These are phyloP conservation scores for Mitragyna speciosa DNA, from an alignment of 257 asterid genomes.

Conservation along the genomic window DNA sequence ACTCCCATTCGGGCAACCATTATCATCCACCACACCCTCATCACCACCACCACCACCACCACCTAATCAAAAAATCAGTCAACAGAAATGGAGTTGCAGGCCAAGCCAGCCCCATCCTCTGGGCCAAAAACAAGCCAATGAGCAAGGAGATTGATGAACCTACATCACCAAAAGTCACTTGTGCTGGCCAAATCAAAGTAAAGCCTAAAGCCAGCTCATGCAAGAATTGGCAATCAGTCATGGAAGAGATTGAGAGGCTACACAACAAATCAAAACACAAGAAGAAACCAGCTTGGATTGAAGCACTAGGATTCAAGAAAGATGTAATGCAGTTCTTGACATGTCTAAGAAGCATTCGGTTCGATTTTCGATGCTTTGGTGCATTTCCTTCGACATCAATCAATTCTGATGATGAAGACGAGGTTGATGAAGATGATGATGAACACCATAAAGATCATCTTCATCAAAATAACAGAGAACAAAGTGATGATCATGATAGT, in stretches of 20 bases:
- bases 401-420: slow-evolving; percentile 69
- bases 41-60: slow-evolving; percentile 30
- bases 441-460: slow-evolving; percentile 13
- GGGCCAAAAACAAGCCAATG: slow-evolving; percentile 48
- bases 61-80: slow-evolving; percentile 25
- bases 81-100: slow-evolving; percentile 26
- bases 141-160: slow-evolving; percentile 63
- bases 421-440: slow-evolving; percentile 30
- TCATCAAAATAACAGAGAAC: slow-evolving; percentile 8
- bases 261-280: slow-evolving; percentile 50
- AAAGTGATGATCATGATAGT: slow-evolving; percentile 21
- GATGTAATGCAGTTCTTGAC: slow-evolving; percentile 79
- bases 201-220: slow-evolving; percentile 53
- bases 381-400: slow-evolving; percentile 48
- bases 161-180: slow-evolving; percentile 80
- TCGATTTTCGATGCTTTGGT: slow-evolving; percentile 84
- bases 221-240: slow-evolving; percentile 87
- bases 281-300: slow-evolving; percentile 53
- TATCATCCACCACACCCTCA: slow-evolving; percentile 22
- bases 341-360: slow-evolving; percentile 57
- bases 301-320: slow-evolving; percentile 69
- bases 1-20: slow-evolving; percentile 2
- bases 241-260: slow-evolving; percentile 87
- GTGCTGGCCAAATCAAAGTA: slow-evolving; percentile 86
- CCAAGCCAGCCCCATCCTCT: slow-evolving; percentile 48